phyloP scores from a whole-genome alignment of 2,329 filamentous ascomycete species.

The Talaromyces atroroseus region DNA sequence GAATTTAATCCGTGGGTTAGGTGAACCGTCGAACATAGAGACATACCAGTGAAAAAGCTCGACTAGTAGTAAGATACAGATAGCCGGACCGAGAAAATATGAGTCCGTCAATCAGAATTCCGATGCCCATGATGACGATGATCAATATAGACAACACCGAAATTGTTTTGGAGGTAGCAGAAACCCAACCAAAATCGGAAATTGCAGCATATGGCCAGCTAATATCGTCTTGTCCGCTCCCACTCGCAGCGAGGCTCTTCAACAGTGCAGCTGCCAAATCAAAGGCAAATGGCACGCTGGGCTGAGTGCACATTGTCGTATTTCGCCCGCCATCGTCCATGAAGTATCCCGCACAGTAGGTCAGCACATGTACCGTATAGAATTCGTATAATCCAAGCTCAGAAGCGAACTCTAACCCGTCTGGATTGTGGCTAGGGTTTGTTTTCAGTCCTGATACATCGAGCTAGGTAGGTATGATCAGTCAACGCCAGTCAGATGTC shows the following conservation, averaged over 20 bases:
- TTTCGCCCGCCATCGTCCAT: background rate
- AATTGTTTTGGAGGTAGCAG: background rate
- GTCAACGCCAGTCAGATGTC: background rate
- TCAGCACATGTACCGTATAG: slow-evolving; percentile 6
- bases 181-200: slow-evolving; percentile 4
- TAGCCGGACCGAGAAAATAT: background rate
- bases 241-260: background rate
- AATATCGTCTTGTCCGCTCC: background rate
- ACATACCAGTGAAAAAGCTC: slow-evolving; percentile 1
- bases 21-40: too few species aligned
- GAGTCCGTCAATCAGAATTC: background rate
- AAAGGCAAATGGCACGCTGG: slow-evolving; percentile 5
- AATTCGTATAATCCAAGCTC: slow-evolving; percentile 8
- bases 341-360: slow-evolving; percentile 8
- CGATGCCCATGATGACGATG: slow-evolving; percentile 5
- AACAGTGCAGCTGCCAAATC: slow-evolving; percentile 1
- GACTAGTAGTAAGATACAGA: background rate
- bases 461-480: background rate
- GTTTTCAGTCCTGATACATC: slow-evolving; percentile 1
- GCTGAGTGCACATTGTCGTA: slow-evolving; percentile 1
- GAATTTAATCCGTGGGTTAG: background rate
- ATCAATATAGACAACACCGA: background rate
- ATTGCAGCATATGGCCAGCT: slow-evolving; percentile 3
- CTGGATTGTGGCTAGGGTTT: background rate
- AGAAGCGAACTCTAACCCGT: background rate